A percentile compares a stretch with the other conserved stretches of the same genome.
These are phyloP conservation scores for Metschnikowia dekortorum DNA, from an alignment of 805 yeast species.

Conservation along the genomic window DNA sequence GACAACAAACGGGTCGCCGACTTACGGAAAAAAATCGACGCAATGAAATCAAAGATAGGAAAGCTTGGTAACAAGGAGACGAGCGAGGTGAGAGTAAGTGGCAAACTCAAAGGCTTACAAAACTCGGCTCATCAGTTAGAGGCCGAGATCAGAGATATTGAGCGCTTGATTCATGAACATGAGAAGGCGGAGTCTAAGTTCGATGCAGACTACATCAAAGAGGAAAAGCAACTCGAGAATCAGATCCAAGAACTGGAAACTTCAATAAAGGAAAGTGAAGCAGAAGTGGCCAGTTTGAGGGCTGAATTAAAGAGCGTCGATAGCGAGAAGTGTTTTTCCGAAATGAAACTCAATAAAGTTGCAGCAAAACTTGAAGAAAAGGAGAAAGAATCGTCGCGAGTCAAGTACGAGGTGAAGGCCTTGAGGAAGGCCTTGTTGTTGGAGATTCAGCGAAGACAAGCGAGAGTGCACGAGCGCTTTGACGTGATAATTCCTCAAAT, in stretches of 20 bases:
- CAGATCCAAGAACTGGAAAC: constrained; percentile 23
- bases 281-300: constrained; percentile 20
- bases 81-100: constrained; percentile 29
- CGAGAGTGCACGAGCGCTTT: constrained; percentile 29
- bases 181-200: constrained; percentile 11
- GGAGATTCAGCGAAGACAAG: constrained; percentile 25
- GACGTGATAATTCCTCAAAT: constrained; percentile 34
- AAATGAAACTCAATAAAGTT: constrained; percentile 24
- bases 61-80: constrained; percentile 23
- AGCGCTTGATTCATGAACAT: constrained; percentile 15
- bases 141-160: constrained; percentile 27
- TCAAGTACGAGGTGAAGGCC: constrained; percentile 24
- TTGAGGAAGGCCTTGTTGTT: constrained; percentile 23
- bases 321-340: constrained; percentile 19
- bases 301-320: constrained; percentile 20
- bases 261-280: constrained; percentile 22
- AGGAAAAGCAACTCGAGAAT: constrained; percentile 17
- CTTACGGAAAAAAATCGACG: constrained; percentile 29
- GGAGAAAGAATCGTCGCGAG: constrained; percentile 23
- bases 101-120: constrained; percentile 38
- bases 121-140: constrained; percentile 38
- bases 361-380: constrained; percentile 21
- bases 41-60: constrained; percentile 27
- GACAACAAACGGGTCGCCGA: constrained; percentile 34
- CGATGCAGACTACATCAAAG: constrained; percentile 15